Percentiles rank a stretch among this genome's conserved stretches.
Evolutionary conservation across 805 yeast species (phyloP).

Genomic region (Yamadazyma phyllophila): DNA sequence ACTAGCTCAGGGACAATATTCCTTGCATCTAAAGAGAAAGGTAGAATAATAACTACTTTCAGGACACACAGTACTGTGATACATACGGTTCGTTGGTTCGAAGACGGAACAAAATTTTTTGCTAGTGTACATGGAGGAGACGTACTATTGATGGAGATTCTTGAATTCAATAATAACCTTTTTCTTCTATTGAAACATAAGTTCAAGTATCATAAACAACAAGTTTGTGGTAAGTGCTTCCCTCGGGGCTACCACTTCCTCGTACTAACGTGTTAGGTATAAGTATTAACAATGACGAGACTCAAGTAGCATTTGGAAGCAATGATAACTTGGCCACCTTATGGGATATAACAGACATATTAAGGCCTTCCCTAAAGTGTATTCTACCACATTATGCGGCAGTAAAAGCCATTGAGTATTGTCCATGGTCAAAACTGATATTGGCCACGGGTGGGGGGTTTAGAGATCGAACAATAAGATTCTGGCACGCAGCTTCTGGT

Average conservation of each 20-base stretch:
- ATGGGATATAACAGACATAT: conserved; percentile 58
- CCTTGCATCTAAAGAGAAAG: conserved; percentile 14
- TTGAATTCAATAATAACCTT: background rate
- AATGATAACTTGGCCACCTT: conserved; percentile 79
- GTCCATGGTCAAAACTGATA: conserved; percentile 83
- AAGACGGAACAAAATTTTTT: conserved; percentile 41
- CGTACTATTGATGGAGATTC: conserved; percentile 42
- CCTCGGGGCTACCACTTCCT: background rate
- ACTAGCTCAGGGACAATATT: conserved; percentile 55
- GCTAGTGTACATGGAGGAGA: conserved; percentile 69
- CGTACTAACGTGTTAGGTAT: conserved; percentile 44
- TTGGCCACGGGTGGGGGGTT: conserved; percentile 92
- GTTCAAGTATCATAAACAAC: conserved; percentile 32
- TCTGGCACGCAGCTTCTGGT: conserved; percentile 85
- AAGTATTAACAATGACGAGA: conserved; percentile 51
- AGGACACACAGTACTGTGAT: background rate
- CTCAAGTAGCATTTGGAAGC: conserved; percentile 74
- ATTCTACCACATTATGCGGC: conserved; percentile 75
- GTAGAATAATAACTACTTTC: background rate
- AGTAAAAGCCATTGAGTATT: conserved; percentile 82
- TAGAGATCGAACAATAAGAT: conserved; percentile 72
- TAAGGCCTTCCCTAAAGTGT: conserved; percentile 44
- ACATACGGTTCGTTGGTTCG: conserved; percentile 60
- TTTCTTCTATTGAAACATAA: conserved; percentile 10
- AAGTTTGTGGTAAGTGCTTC: conserved; percentile 34